A percentile compares a stretch with the other conserved stretches of the same genome.
Evolutionary conservation across 1,284 basidiomycete species (phyloP).

Genomic region (Ceratobasidium sp.): DNA sequence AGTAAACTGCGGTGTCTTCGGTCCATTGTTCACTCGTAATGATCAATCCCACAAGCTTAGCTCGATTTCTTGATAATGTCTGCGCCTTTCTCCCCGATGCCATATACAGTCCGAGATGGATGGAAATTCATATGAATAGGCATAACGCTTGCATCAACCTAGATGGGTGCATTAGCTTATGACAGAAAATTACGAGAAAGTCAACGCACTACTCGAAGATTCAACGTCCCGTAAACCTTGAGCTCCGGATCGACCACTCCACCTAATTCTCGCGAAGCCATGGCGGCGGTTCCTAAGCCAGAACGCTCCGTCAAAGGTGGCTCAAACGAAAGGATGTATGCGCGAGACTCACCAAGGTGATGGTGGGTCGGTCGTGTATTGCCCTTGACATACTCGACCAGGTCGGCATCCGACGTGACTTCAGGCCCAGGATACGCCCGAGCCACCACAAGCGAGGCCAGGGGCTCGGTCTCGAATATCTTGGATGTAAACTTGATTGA

Average conservation of each 20-base stretch:
- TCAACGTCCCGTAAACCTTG: conserved; percentile 49
- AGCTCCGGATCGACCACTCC: conserved; percentile 49
- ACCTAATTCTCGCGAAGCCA: conserved; percentile 48
- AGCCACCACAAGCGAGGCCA: conserved; percentile 28
- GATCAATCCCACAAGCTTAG: no score
- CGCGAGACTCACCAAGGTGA: conserved; percentile 43
- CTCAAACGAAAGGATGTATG: not conserved
- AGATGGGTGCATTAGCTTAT: not conserved
- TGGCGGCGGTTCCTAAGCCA: conserved; percentile 43
- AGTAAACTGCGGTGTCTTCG: no score
- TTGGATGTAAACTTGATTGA: conserved; percentile 48
- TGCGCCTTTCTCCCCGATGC: conserved; percentile 47
- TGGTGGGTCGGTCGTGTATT: conserved; percentile 39
- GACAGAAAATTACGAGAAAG: not conserved
- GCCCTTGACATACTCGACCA: conserved; percentile 14
- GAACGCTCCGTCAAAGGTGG: not conserved
- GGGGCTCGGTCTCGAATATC: conserved; percentile 40
- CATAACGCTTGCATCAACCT: conserved; percentile 44
- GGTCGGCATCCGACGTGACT: conserved; percentile 29
- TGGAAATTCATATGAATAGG: conserved; percentile 50
- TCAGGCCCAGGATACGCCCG: conserved; percentile 32
- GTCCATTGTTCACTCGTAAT: no score
- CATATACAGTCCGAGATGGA: conserved; percentile 50
- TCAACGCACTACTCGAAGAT: conserved; percentile 42
- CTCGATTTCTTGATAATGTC: conserved; percentile 40